A percentile compares a stretch with the other conserved stretches of the same genome.
Conservation (phyloP, 441 rosid genomes). For the Populus trichocarpa region DNA sequence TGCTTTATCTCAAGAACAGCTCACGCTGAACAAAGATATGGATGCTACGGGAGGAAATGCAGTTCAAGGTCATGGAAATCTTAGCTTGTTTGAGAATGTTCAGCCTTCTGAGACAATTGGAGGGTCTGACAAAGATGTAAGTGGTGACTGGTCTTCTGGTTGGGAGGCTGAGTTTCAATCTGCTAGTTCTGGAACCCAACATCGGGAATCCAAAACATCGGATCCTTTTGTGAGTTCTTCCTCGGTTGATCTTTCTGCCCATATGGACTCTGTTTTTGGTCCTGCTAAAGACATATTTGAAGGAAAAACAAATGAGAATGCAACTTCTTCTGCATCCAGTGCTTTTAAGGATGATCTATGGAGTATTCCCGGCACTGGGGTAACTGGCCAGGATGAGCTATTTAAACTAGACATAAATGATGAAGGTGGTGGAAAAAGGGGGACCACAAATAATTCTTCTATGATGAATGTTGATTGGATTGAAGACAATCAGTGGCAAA, state of each 20-base stretch:
- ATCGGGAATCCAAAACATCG: slow-evolving; percentile 33
- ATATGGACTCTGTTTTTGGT: slow-evolving; percentile 67
- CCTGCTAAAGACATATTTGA: slow-evolving; percentile 31
- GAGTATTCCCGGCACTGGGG: slow-evolving; percentile 28
- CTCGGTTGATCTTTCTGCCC: slow-evolving; percentile 49
- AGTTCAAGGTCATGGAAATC: slow-evolving; percentile 28
- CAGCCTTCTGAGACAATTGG: slow-evolving; percentile 30
- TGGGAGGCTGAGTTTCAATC: slow-evolving; percentile 61
- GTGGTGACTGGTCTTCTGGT: slow-evolving; percentile 39
- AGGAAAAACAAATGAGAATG: slow-evolving; percentile 31
- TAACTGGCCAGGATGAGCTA: slow-evolving; percentile 20
- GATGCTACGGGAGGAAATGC: slow-evolving; percentile 28
- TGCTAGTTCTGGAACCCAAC: slow-evolving; percentile 29
- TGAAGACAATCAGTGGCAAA: slow-evolving; percentile 37
- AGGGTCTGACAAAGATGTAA: slow-evolving; percentile 30
- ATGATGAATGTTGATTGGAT: slow-evolving; percentile 42
- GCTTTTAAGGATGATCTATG: slow-evolving; percentile 41
- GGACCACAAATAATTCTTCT: slow-evolving; percentile 18
- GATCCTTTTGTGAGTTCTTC: slow-evolving; percentile 41
- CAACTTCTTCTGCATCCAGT: slow-evolving; percentile 30
- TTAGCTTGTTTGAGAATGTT: slow-evolving; percentile 47
- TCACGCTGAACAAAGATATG: slow-evolving; percentile 16
- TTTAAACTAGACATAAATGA: slow-evolving; percentile 21
- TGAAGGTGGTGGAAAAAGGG: slow-evolving; percentile 22
- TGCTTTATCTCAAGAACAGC: slow-evolving; percentile 26